These are phyloP conservation scores for Globisporangium nunn DNA, from an alignment of 352 stramenopile genomes.

Conservation along the genomic window DNA sequence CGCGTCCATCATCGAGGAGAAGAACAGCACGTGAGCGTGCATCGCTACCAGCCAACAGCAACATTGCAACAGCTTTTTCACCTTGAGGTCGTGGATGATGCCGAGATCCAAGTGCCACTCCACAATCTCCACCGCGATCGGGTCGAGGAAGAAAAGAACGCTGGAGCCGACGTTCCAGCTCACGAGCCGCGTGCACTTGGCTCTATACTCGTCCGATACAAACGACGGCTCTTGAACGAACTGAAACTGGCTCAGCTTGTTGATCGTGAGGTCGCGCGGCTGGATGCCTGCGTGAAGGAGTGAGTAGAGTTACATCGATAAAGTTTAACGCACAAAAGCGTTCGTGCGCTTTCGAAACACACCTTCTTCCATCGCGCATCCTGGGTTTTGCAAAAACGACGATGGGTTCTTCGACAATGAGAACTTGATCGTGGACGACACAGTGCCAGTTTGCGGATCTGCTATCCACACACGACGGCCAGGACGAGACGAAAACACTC, in stretches of 20 bases:
- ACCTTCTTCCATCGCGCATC: slow-evolving; percentile 53
- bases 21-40: no score
- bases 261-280: slow-evolving; percentile 68
- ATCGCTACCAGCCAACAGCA: neutral
- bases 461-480: slow-evolving; percentile 78
- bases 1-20: neutral
- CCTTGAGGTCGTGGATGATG: slow-evolving; percentile 81
- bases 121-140: slow-evolving; percentile 75
- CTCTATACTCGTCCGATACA: slow-evolving; percentile 31
- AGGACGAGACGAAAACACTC: slow-evolving; percentile 77
- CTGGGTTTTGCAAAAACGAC: slow-evolving; percentile 47
- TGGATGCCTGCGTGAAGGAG: slow-evolving; percentile 28
- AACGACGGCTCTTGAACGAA: slow-evolving; percentile 59
- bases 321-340: no score
- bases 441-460: slow-evolving; percentile 62
- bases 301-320: no score
- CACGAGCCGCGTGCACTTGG: slow-evolving; percentile 48
- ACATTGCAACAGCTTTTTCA: slow-evolving; percentile 9
- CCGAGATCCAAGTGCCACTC: slow-evolving; percentile 86
- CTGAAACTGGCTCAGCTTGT: slow-evolving; percentile 69
- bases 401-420: slow-evolving; percentile 60
- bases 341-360: neutral
- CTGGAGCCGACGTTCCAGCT: slow-evolving; percentile 81
- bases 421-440: slow-evolving; percentile 83
- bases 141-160: slow-evolving; percentile 79